Conservation (phyloP, 2,329 filamentous ascomycete genomes). For the Dactylonectria estremocensis region DNA sequence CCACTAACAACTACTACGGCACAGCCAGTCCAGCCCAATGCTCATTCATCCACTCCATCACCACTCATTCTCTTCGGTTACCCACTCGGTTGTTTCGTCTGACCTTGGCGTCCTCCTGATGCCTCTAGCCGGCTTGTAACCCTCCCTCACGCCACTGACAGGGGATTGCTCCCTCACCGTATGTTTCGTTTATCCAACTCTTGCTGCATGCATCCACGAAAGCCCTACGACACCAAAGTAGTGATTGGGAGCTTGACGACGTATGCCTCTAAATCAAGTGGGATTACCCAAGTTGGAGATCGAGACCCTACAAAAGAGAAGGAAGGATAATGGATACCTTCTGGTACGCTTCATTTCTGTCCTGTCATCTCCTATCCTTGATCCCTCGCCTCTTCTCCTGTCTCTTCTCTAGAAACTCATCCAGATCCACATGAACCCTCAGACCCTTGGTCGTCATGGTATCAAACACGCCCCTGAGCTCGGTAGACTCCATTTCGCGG, state of each 20-base stretch:
- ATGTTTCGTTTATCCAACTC: not conserved
- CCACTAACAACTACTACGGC: not conserved
- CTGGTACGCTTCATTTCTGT: not conserved
- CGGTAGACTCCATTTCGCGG: constrained; percentile 61
- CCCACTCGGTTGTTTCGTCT: not conserved
- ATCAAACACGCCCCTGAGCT: constrained; percentile 65
- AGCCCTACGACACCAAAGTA: not conserved
- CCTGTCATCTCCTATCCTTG: constrained; percentile 26
- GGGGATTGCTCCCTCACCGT: not conserved
- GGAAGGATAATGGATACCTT: not conserved
- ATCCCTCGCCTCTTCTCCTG: constrained; percentile 37
- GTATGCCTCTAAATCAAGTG: not conserved
- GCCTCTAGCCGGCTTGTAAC: not conserved
- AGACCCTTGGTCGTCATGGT: constrained; percentile 66
- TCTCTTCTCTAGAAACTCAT: constrained; percentile 61
- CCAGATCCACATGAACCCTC: constrained; percentile 66
- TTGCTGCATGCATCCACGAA: not conserved
- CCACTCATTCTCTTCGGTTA: not conserved
- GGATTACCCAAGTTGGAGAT: not conserved
- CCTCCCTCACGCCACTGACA: not conserved
- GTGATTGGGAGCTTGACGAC: not conserved
- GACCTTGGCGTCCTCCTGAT: not conserved
- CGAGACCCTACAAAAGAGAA: not conserved
- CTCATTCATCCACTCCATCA: not conserved
- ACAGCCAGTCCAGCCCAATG: not conserved